phyloP scores from a whole-genome alignment of 1,284 basidiomycete species.

The Trametes hirsuta region DNA sequence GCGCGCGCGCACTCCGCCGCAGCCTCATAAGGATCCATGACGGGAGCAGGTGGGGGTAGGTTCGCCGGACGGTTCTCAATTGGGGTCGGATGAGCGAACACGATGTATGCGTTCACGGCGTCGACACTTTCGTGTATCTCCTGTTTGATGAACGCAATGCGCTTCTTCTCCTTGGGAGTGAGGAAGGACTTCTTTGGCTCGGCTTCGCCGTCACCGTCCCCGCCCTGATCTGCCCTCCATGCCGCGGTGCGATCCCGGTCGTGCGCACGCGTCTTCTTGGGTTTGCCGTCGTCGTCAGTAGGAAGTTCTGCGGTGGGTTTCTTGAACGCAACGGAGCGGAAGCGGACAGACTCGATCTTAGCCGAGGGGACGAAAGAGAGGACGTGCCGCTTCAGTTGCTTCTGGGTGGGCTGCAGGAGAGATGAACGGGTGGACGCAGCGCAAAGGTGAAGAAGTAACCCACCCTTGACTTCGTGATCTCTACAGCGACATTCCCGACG shows the following conservation, averaged over 20 bases:
- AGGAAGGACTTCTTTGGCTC: slow-evolving; percentile 64
- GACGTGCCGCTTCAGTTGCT: slow-evolving; percentile 75
- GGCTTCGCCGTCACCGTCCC: slow-evolving; percentile 29
- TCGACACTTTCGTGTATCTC: slow-evolving; percentile 79
- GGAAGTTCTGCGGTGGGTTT: slow-evolving; percentile 72
- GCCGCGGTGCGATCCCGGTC: slow-evolving; percentile 62
- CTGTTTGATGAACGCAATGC: slow-evolving; percentile 92
- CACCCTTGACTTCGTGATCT: slow-evolving; percentile 79
- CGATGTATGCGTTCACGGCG: slow-evolving; percentile 84
- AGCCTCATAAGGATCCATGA: slow-evolving; percentile 76
- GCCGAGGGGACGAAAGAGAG: slow-evolving; percentile 67
- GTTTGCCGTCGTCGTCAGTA: slow-evolving; percentile 41
- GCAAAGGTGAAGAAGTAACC: slow-evolving; percentile 23
- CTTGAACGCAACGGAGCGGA: slow-evolving; percentile 88
- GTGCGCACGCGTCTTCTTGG: slow-evolving; percentile 48
- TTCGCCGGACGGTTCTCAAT: slow-evolving; percentile 45
- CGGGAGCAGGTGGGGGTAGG: slow-evolving; percentile 55
- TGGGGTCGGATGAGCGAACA: slow-evolving; percentile 75
- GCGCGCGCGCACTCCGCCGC: slow-evolving; percentile 62
- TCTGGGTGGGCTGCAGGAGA: slow-evolving; percentile 54
- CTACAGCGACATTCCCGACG: slow-evolving; percentile 87
- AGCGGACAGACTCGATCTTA: slow-evolving; percentile 88
- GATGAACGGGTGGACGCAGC: slow-evolving; percentile 2
- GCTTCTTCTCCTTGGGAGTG: slow-evolving; percentile 88
- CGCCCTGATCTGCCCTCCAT: slow-evolving; percentile 60